These are phyloP conservation scores for Clonostachys sp. DNA, from an alignment of 2,329 filamentous ascomycete genomes.

Conservation along the genomic window DNA sequence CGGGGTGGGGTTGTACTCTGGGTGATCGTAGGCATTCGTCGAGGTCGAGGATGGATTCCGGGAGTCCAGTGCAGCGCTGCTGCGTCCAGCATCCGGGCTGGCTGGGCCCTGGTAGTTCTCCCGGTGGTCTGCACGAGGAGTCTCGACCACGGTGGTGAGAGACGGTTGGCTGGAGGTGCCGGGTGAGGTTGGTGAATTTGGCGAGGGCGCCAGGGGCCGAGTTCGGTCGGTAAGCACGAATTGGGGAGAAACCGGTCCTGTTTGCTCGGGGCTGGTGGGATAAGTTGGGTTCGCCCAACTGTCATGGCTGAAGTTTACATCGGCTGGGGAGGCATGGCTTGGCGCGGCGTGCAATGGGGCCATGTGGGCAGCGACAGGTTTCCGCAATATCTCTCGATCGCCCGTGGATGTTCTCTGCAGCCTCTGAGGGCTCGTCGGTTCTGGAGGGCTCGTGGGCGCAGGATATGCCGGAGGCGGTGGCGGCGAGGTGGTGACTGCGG, in stretches of 20 bases:
- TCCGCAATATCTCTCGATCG: slow-evolving; percentile 14
- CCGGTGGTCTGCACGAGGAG: slow-evolving; percentile 3
- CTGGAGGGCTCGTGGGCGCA: slow-evolving; percentile 13
- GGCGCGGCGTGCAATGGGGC: too few species aligned
- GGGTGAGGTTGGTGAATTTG: too few species aligned
- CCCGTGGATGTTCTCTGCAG: slow-evolving; percentile 6
- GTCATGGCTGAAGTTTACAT: slow-evolving; percentile 47
- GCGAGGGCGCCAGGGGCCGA: slow-evolving; percentile 1
- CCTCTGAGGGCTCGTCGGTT: slow-evolving; percentile 7
- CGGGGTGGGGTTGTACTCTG: neutral
- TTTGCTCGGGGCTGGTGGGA: slow-evolving; percentile 39
- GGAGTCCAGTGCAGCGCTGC: slow-evolving; percentile 8
- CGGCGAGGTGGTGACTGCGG: slow-evolving; percentile 25
- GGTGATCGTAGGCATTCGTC: slow-evolving; percentile 1
- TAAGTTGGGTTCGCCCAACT: slow-evolving; percentile 49
- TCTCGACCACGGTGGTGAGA: too few species aligned
- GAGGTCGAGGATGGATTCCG: slow-evolving; percentile 7
- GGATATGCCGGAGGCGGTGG: slow-evolving; percentile 22
- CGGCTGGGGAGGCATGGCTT: slow-evolving; percentile 39
- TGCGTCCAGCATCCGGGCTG: slow-evolving; percentile 6
- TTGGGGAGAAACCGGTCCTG: slow-evolving; percentile 11
- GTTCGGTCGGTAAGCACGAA: slow-evolving; percentile 15
- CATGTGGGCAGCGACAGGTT: slow-evolving; percentile 23
- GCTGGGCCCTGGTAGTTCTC: slow-evolving; percentile 1
- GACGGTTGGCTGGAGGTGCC: too few species aligned